Base-by-base conservation (phyloP, 1,284 basidiomycete species). In the Tilletia setariae region DNA sequence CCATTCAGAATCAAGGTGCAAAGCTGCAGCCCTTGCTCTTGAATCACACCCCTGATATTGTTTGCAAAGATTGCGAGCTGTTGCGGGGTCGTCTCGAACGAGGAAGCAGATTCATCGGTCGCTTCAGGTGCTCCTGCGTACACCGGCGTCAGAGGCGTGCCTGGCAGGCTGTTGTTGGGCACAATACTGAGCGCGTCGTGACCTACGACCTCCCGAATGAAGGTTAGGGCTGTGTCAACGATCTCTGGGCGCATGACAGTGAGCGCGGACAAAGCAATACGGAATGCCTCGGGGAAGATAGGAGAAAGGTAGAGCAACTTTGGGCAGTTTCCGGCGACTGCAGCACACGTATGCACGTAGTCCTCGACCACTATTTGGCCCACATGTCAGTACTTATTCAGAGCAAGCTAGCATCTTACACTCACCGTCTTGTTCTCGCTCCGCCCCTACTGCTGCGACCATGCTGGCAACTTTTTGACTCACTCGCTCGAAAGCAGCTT, bases 281-380 rank as follows among this genome's bases (percentile, higher is more conserved):
- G 70, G 71, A 79, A 77, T 16, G 79, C 73, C 43, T 76, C 74
- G 6, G 90, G 87, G 66, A 80, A 75, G 43, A 76, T 67, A 0
- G 79, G 77, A 23, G 78, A 76, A 79, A 96, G 68, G 69, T 78
- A 67, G 72, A 94, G 88, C 46, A 92, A 85, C 68, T 91, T 87
- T 1, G 94, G 92, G 1, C 88, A 85, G 72, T 86, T 85, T 65
- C 89, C 87, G 53, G 90, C 83, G 78, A 93, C 85, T 71, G 90
- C 88, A 68, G 90, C 83, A 43, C 93, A 85, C 82, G 94, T 87
- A 76, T 93, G 92, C 66, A 94, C 83, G 77, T 95, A 98, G 82
- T 99, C 96, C 82, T 98, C 96, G 77, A 99, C 85, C 43, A 97
- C 96, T 96, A 77, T 8, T 49, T 16, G 21, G 46, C 46, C 19